Evolutionary conservation across 1,284 basidiomycete genomes (phyloP).

Genomic region (Ceratorhiza oryzae-sativae): DNA sequence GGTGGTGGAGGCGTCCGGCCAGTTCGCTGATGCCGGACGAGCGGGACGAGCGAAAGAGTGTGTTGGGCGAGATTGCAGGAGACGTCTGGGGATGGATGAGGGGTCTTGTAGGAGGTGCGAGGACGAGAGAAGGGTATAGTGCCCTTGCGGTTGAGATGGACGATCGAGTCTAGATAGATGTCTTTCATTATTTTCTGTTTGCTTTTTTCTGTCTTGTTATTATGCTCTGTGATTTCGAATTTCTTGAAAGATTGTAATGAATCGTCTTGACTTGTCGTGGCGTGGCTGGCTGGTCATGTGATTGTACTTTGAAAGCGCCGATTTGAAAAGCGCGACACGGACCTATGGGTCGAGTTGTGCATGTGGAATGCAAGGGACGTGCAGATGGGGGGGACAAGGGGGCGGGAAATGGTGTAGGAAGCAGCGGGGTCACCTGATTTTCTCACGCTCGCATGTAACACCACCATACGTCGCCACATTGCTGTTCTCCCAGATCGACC

Average conservation of each 20-base stretch:
- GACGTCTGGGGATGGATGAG: conserved; percentile 58
- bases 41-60: conserved; percentile 48
- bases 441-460: no score
- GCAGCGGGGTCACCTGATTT: no score
- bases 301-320: no score
- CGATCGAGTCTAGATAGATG: conserved; percentile 21
- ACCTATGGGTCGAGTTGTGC: no score
- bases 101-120: conserved; percentile 54
- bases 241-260: no score
- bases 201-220: not conserved
- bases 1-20: conserved; percentile 80
- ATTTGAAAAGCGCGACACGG: no score
- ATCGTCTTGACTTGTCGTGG: no score
- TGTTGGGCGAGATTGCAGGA: conserved; percentile 42
- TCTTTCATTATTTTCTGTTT: not conserved
- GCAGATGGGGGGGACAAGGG: no score
- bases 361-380: no score
- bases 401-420: no score
- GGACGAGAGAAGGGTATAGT: conserved; percentile 63
- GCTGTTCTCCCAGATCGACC: not conserved
- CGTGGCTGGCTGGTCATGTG: no score
- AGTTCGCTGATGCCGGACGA: conserved; percentile 74
- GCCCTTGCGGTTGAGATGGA: conserved; percentile 74
- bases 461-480: not conserved
- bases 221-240: no score